A percentile compares a stretch with the other conserved stretches of the same genome.
Evolutionary conservation across 2,329 filamentous ascomycete genomes (phyloP).

Genomic region (Penicillium hesseltinei): DNA sequence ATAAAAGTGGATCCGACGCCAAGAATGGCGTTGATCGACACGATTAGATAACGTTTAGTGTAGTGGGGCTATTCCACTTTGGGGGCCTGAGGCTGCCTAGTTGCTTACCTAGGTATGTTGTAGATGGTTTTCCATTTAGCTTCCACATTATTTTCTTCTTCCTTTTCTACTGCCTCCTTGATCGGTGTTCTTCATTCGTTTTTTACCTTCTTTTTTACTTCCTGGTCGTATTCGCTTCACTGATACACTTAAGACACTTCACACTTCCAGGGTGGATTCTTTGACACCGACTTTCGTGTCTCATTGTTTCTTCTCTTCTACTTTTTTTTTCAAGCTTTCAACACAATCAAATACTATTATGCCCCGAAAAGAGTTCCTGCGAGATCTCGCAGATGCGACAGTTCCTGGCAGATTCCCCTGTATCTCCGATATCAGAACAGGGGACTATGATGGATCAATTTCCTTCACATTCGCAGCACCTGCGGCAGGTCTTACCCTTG

Average conservation of each 20-base stretch:
- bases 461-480: slow-evolving; percentile 56
- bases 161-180: neutral
- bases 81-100: neutral
- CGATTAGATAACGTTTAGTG: neutral
- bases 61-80: neutral
- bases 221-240: neutral
- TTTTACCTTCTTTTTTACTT: neutral
- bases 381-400: slow-evolving; percentile 53
- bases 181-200: neutral
- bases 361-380: slow-evolving; percentile 64
- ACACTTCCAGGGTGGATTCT: neutral
- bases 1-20: neutral
- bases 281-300: neutral
- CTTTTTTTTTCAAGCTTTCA: neutral
- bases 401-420: slow-evolving; percentile 42
- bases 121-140: neutral
- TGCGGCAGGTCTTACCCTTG: slow-evolving; percentile 19
- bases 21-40: neutral
- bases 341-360: slow-evolving; percentile 45
- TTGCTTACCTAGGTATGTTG: neutral
- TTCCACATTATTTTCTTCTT: neutral
- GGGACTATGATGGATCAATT: slow-evolving; percentile 71
- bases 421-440: slow-evolving; percentile 57
- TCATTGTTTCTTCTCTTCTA: neutral
- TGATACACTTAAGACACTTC: neutral